A percentile compares a stretch with the other conserved stretches of the same genome.
These are phyloP conservation scores for Beauveria sp. DNA, from an alignment of 2,329 filamentous ascomycete genomes.

Conservation along the genomic window DNA sequence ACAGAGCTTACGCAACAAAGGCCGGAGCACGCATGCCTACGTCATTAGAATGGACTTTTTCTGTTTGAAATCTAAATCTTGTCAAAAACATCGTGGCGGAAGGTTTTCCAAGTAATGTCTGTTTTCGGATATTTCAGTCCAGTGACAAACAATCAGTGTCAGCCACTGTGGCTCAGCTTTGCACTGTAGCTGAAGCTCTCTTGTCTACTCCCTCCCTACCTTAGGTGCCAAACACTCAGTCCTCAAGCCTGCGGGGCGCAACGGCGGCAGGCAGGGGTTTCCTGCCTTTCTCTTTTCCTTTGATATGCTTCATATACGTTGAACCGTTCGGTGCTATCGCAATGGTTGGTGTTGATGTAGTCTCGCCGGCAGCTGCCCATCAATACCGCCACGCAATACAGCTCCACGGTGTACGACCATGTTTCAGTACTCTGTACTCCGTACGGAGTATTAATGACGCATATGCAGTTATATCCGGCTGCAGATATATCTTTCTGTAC, in stretches of 20 bases:
- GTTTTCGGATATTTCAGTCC: too few species aligned
- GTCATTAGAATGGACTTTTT: not conserved
- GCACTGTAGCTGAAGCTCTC: not conserved
- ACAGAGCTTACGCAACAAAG: constrained; percentile 5
- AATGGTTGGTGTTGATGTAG: not conserved
- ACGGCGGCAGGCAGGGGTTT: not conserved
- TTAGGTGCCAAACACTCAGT: too few species aligned
- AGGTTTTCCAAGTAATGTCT: too few species aligned
- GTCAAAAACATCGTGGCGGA: too few species aligned
- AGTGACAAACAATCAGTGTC: too few species aligned
- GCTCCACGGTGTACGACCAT: not conserved
- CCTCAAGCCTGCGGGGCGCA: too few species aligned
- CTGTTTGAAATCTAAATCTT: not conserved
- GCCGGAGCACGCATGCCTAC: not conserved
- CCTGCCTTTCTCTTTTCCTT: not conserved
- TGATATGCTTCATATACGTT: too few species aligned
- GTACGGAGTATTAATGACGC: not conserved
- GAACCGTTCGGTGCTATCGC: not conserved
- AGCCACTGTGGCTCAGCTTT: not conserved
- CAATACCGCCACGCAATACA: not conserved
- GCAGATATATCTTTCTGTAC: not conserved
- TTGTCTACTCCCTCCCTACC: too few species aligned
- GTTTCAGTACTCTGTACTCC: not conserved
- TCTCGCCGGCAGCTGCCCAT: not conserved
- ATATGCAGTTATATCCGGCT: not conserved